These are phyloP conservation scores for Ceratocystis papillata DNA, from an alignment of 2,329 filamentous ascomycete species.

Conservation along the genomic window DNA sequence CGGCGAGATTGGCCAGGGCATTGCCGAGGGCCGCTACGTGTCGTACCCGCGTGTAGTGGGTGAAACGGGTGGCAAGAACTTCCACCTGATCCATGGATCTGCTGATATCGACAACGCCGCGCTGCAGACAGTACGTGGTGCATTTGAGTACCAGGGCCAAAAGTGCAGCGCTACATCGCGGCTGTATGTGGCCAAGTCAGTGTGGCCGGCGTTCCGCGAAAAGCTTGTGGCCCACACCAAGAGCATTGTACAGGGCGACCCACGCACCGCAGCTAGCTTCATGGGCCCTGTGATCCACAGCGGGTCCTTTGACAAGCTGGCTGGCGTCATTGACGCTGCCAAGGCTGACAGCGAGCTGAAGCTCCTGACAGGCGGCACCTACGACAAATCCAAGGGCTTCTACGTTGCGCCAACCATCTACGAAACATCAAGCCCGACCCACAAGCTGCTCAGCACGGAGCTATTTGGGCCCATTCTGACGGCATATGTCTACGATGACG, in stretches of 20 bases:
- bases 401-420: slow-evolving; percentile 79
- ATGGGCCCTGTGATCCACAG: slow-evolving; percentile 80
- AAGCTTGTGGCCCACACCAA: slow-evolving; percentile 57
- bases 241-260: slow-evolving; percentile 59
- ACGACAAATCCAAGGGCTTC: slow-evolving; percentile 69
- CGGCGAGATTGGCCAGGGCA: slow-evolving; percentile 69
- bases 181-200: slow-evolving; percentile 63
- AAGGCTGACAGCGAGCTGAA: slow-evolving; percentile 63
- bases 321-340: slow-evolving; percentile 65
- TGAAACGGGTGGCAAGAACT: slow-evolving; percentile 91
- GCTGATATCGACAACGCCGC: slow-evolving; percentile 71
- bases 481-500: slow-evolving; percentile 68
- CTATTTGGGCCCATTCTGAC: slow-evolving; percentile 72
- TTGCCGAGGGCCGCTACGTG: slow-evolving; percentile 69
- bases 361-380: slow-evolving; percentile 62
- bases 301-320: slow-evolving; percentile 69
- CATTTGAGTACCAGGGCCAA: slow-evolving; percentile 85
- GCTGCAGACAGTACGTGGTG: slow-evolving; percentile 71
- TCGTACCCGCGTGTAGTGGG: slow-evolving; percentile 83
- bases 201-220: slow-evolving; percentile 61
- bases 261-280: slow-evolving; percentile 63
- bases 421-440: slow-evolving; percentile 58
- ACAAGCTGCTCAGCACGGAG: slow-evolving; percentile 65
- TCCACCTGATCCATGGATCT: slow-evolving; percentile 68
- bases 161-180: slow-evolving; percentile 83